phyloP scores from a whole-genome alignment of 2,329 filamentous ascomycete genomes.

The Blastomyces parvus region DNA sequence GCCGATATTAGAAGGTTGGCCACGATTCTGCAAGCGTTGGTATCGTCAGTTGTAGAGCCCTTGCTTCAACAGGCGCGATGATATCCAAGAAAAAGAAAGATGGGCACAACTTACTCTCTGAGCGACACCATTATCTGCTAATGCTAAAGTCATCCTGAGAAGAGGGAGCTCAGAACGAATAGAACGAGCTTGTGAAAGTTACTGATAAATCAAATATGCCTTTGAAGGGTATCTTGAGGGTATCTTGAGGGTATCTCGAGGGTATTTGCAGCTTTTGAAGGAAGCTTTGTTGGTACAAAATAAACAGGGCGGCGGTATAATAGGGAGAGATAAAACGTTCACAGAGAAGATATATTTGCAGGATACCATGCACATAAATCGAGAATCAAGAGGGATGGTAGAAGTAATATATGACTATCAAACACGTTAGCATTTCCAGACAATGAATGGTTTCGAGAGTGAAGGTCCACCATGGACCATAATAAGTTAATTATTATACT shows the following conservation, averaged over 20 bases:
- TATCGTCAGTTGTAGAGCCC: conserved; percentile 2
- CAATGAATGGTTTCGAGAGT: conserved; percentile 1
- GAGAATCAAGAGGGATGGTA: conserved; percentile 3
- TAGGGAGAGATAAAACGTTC: neutral
- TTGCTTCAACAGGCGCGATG: neutral
- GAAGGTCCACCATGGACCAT: neutral
- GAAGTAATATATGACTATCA: conserved; percentile 4
- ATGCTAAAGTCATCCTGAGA: conserved; percentile 28
- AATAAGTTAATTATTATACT: neutral
- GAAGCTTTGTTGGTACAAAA: conserved; percentile 16
- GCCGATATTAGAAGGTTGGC: conserved; percentile 33
- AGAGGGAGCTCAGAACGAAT: conserved; percentile 14
- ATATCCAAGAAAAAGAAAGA: neutral
- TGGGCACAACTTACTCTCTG: conserved; percentile 28
- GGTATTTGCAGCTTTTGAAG: conserved; percentile 10
- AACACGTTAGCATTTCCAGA: neutral
- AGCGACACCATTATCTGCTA: conserved; percentile 28
- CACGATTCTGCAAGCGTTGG: conserved; percentile 19
- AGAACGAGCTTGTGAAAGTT: conserved; percentile 20
- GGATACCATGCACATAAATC: conserved; percentile 23
- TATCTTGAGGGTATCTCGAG: conserved; percentile 11
- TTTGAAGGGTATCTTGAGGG: neutral
- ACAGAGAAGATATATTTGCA: conserved; percentile 22
- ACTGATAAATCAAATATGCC: conserved; percentile 4
- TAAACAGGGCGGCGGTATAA: conserved; percentile 8